Conservation (phyloP, 176 grass and related monocot species). For the Thinopyrum elongatum region DNA sequence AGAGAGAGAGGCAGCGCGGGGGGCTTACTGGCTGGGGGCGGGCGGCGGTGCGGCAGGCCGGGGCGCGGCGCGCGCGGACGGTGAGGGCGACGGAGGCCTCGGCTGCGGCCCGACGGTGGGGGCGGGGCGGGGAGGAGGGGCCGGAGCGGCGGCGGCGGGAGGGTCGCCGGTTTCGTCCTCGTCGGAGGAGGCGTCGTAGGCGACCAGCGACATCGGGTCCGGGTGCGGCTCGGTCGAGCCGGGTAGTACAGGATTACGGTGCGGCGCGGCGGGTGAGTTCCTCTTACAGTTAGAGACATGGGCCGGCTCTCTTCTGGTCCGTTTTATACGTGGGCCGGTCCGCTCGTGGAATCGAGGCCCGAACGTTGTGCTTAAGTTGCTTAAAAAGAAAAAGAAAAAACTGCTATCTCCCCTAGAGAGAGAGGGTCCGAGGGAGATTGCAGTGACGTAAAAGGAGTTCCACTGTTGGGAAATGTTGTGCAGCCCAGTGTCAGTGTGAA, state of each 20-base stretch:
- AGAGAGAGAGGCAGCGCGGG: not conserved
- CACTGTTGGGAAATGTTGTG: no score
- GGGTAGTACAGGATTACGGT: not conserved
- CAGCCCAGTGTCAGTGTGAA: no score
- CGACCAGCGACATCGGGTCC: conserved; percentile 59
- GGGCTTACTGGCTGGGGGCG: conserved; percentile 31
- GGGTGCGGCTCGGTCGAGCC: not conserved
- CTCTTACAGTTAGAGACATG: not conserved
- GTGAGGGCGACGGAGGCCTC: conserved; percentile 3
- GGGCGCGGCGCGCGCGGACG: not conserved
- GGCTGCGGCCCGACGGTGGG: conserved; percentile 26
- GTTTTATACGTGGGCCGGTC: no score
- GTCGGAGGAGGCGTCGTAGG: conserved; percentile 63
- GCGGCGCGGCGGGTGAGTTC: not conserved
- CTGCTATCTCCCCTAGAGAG: no score
- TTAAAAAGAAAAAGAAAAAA: no score
- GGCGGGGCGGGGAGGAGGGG: not conserved
- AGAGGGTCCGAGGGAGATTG: no score
- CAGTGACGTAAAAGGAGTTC: no score
- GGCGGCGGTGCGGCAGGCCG: conserved; percentile 12
- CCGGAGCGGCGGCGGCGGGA: not conserved
- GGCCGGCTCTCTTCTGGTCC: not conserved
- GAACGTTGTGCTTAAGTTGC: no score
- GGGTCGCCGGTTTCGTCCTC: conserved; percentile 52
- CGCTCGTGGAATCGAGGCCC: no score